Percentiles rank a stretch among this genome's conserved stretches.
phyloP scores from a whole-genome alignment of 352 stramenopile species.

The Poterioochromonas sp. region DNA sequence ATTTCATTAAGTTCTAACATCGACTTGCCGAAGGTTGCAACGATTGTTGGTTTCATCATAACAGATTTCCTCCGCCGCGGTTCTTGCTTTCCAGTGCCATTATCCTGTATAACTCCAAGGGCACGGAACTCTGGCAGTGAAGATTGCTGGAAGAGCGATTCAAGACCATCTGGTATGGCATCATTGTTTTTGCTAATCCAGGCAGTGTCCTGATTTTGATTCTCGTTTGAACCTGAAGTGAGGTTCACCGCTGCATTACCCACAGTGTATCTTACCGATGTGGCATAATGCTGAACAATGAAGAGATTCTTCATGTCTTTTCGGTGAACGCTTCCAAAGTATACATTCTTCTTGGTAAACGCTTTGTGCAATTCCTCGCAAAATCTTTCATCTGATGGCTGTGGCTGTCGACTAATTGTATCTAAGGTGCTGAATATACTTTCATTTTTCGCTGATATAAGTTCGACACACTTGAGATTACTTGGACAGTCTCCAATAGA shows the following conservation, averaged over 20 bases:
- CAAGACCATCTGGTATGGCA: slow-evolving; percentile 1
- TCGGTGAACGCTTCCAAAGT: slow-evolving; percentile 66
- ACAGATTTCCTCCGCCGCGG: background rate
- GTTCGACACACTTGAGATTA: slow-evolving; percentile 14
- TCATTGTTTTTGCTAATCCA: slow-evolving; percentile 30
- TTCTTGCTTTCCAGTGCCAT: background rate
- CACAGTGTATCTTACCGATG: slow-evolving; percentile 62
- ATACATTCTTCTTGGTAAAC: slow-evolving; percentile 40
- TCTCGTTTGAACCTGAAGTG: background rate
- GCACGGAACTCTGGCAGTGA: background rate
- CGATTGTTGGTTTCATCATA: slow-evolving; percentile 20
- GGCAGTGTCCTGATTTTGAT: background rate
- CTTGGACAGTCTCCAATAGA: background rate
- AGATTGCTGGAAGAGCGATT: background rate
- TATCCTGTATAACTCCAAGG: background rate
- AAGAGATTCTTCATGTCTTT: slow-evolving; percentile 78
- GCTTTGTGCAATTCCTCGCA: slow-evolving; percentile 32
- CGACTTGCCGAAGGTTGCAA: background rate
- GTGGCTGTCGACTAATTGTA: background rate
- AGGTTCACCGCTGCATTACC: background rate
- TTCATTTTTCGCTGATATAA: background rate
- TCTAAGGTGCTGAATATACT: slow-evolving; percentile 16
- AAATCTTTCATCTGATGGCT: slow-evolving; percentile 17
- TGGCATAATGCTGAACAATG: slow-evolving; percentile 74
- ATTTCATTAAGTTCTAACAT: background rate